Percentiles rank a stretch among this genome's conserved stretches.
These are phyloP conservation scores for Micractinium conductrix DNA, from an alignment of 139 green algal species.

Conservation along the genomic window DNA sequence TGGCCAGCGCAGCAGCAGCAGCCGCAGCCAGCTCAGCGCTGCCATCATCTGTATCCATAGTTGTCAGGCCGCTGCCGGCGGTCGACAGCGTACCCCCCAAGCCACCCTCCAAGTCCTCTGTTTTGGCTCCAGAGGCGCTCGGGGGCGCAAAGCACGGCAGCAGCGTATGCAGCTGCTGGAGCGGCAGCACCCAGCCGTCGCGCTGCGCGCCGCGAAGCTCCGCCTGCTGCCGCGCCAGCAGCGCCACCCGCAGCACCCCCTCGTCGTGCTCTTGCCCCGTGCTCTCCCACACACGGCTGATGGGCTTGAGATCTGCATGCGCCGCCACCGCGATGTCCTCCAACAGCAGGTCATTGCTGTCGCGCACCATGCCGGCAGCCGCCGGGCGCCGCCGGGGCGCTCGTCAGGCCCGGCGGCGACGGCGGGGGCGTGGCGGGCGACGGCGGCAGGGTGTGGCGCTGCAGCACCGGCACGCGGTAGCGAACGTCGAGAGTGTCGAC, in stretches of 20 bases:
- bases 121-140: neutral
- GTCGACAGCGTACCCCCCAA: slow-evolving; percentile 8
- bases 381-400: neutral
- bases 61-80: slow-evolving; percentile 13
- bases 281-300: slow-evolving; percentile 8
- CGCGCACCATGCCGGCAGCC: neutral
- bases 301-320: slow-evolving; percentile 23
- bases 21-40: slow-evolving; percentile 10
- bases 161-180: neutral
- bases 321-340: slow-evolving; percentile 30
- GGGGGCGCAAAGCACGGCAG: slow-evolving; percentile 29
- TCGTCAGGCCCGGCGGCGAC: neutral
- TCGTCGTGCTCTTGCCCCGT: slow-evolving; percentile 28
- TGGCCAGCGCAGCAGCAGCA: slow-evolving; percentile 8
- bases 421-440: neutral
- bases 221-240: slow-evolving; percentile 10
- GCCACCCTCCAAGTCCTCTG: slow-evolving; percentile 1
- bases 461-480: too few relatives aligned
- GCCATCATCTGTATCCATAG: slow-evolving; percentile 24
- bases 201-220: slow-evolving; percentile 23
- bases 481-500: too few relatives aligned
- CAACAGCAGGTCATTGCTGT: slow-evolving; percentile 12
- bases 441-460: neutral
- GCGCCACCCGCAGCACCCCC: slow-evolving; percentile 1
- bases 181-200: slow-evolving; percentile 21